Evolutionary conservation across 2,329 filamentous ascomycete species (phyloP), one percentile per base, ranked within the genome.

Genomic region (Blumeriella jaapii): DNA sequence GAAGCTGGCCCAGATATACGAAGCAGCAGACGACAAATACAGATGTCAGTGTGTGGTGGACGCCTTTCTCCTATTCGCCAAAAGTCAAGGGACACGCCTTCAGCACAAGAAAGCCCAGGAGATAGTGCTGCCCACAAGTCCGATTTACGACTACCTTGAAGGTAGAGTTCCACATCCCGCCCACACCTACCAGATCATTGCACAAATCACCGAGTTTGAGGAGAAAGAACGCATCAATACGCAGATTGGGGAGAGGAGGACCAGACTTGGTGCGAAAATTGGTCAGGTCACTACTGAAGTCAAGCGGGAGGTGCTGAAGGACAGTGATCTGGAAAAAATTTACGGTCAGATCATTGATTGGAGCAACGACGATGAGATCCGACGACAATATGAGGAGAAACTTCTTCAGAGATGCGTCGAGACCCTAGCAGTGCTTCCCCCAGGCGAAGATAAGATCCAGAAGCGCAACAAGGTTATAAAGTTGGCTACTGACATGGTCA

Each of bases 151-250:
- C 3, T 78, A 75, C 38, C 71, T 98, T 3, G 85, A 95, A 62
- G 89, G 87, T 5, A 74, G 85, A 3, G 64, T 96, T 3, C 82
- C 80, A 2, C 75, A 82, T 46, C 87, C 91, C 0, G 73, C 78
- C 7, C 72, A 77, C 40, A 93, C 83, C 0, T 94, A 93, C 57
- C 78, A 78, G 48, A 78, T 73, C 20, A 76, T 96, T 36, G 82
- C 84, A 10, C 78, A 91, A 48, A 82, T 93, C 13, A 69, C 83
- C 3, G 91, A 96, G 54, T 64, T 73, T 2, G 83, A 91, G 41
- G 91, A 98, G 59, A 87, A 82, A 54, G 81, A 89, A 54, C 78
- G 75, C 19, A 89, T 95, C 56, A 94, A 94, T 55, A 82, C 73
- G 3, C 74, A 94, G 39, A 93, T 98, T 47, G 85, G 80, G 19